Evolutionary conservation across 495 filamentous ascomycete species (phyloP).

Genomic region (Penicillium bialowiezense): DNA sequence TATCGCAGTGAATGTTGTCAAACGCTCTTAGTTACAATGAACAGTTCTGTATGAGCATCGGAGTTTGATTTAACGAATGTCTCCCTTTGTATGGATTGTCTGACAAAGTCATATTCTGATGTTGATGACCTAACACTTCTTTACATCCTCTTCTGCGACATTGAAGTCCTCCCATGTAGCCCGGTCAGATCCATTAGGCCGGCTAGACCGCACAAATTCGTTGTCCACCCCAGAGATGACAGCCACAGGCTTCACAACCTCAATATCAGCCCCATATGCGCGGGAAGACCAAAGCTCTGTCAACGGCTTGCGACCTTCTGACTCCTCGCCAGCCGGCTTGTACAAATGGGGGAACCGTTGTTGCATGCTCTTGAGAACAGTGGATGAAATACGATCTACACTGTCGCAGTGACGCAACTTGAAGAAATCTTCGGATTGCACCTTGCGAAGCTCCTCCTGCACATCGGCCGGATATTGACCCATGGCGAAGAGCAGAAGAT

Average conservation of each 20-base stretch:
- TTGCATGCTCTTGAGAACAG: conserved; percentile 62
- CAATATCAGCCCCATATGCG: conserved; percentile 38
- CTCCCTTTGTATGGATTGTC: no score
- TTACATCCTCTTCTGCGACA: conserved; percentile 24
- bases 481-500: conserved; percentile 62
- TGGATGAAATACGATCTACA: conserved; percentile 67
- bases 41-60: no score
- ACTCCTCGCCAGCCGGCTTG: conserved; percentile 10
- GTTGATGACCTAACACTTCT: conserved; percentile 15
- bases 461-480: conserved; percentile 58
- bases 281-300: conserved; percentile 42
- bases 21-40: no score
- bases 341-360: conserved; percentile 42
- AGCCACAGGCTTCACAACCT: conserved; percentile 38
- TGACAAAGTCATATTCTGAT: no score
- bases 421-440: conserved; percentile 59
- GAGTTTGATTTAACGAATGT: no score
- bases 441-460: conserved; percentile 52
- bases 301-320: conserved; percentile 20
- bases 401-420: conserved; percentile 64
- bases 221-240: conserved; percentile 40
- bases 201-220: conserved; percentile 38
- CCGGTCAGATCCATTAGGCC: conserved; percentile 39
- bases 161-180: conserved; percentile 38
- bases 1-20: not conserved